phyloP scores from a whole-genome alignment of 1,284 basidiomycete genomes.

The Boletus mariae region DNA sequence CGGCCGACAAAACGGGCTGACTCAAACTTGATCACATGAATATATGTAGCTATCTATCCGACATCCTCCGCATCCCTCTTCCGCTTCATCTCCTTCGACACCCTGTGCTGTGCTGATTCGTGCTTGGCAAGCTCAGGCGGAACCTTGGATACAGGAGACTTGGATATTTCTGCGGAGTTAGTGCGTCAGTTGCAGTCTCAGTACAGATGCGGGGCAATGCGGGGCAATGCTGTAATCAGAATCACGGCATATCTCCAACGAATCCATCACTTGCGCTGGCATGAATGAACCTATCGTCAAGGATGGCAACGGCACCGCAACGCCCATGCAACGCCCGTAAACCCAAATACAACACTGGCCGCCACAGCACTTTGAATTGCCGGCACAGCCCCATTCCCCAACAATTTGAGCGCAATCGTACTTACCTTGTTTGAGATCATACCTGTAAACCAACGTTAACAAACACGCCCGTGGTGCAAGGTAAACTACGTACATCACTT shows the following conservation, averaged over 20 bases:
- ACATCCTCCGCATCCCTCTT: slow-evolving; percentile 77
- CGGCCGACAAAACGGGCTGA: slow-evolving; percentile 1
- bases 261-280: background rate
- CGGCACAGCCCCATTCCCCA: background rate
- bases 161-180: slow-evolving; percentile 72
- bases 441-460: slow-evolving; percentile 46
- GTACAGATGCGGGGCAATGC: slow-evolving; percentile 18
- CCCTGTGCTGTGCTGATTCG: slow-evolving; percentile 83
- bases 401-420: background rate
- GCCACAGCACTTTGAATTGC: background rate
- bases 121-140: slow-evolving; percentile 84
- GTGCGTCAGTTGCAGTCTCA: background rate
- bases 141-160: slow-evolving; percentile 90
- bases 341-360: background rate
- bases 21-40: background rate
- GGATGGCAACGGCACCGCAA: background rate
- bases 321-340: background rate
- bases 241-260: background rate
- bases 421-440: slow-evolving; percentile 82
- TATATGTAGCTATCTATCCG: slow-evolving; percentile 35
- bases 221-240: slow-evolving; percentile 6
- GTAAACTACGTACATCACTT: slow-evolving; percentile 81
- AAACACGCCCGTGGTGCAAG: background rate
- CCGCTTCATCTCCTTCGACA: slow-evolving; percentile 89
- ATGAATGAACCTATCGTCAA: background rate